Base-by-base conservation (phyloP, 345 rosid genomes). In the Eucalyptus polybractea region DNA sequence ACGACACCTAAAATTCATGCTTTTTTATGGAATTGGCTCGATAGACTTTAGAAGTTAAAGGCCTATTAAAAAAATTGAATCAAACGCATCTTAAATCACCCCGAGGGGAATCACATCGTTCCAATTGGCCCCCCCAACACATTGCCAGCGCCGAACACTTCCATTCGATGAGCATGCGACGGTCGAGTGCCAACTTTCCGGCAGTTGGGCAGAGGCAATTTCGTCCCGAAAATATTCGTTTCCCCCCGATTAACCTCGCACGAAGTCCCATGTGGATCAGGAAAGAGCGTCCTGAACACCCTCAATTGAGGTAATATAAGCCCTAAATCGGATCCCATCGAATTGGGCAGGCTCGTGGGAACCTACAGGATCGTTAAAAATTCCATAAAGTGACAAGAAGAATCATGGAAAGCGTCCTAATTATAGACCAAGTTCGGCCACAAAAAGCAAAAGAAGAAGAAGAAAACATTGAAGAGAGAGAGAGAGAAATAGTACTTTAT, bases 1-100 rank as follows among this genome's bases (percentile, higher is more conserved):
- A 49, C 2, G 12, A 49, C 5, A 49, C 5, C 1, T 49, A 12
- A 49, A 49, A 13, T 49, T 49, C 0, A 5, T 49, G 14, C 0
- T 49, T 49, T 47, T 49, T 49, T 12, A 49, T 49, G 50, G 2
- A 49, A 49, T 49, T 49, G 14, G 50, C 50, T 44, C 0, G 50
- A 50, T 50, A 50, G 17, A 50, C 51, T 50, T 50, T 50, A 53
- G 5, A 53, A 24, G 25, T 53, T 53, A 53, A 53, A 53, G 10
- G 2, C 24, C 0, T 53, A 21, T 4, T 53, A 19, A 2, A 53
- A 53, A 53, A 53, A 53, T 3, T 3, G 9, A 19, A 19, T 7
- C 58, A 53, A 53, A 53, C 10, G 0, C 58, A 21, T 53, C 58
- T 56, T 56, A 56, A 72, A 37, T 17, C 13, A 6, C 11, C 47